Base-by-base conservation (phyloP, 1,284 basidiomycete genomes). In the Ceratobasidium sp. region DNA sequence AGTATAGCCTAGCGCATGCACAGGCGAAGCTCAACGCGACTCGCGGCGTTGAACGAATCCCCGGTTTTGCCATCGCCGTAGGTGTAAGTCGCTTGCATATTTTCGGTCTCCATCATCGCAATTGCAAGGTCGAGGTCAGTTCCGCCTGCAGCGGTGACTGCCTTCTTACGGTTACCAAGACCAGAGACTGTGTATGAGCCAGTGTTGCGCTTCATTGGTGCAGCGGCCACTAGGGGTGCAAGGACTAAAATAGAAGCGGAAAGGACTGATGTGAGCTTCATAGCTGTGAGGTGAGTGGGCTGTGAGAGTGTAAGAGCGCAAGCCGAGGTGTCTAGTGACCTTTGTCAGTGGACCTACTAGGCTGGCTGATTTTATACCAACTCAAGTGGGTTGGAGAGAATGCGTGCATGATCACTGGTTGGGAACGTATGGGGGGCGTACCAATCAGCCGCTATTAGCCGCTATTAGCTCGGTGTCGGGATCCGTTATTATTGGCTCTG, bases 31-130 rank as follows among this genome's bases (percentile, higher is more conserved):
- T n/a, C n/a, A 9, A 16, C 19, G 48, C 14, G 19, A 22, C 48
- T 16, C 24, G 24, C 54, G 29, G 54, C 24, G 29, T 56, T 31
- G 54, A 56, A 56, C 54, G 54, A 56, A 27, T 56, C 27, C 9
- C 54, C 27, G 13, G 54, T 31, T 24, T 56, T 56, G 24, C 31
- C 19, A 27, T 56, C 54, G 27, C 54, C 54, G 24, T 56, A 56
- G 31, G 54, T 31, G 27, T 56, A 56, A 31, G 24, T 56, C 14
- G 54, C 54, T 19, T 31, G 54, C 54, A 31, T 56, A 27, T 56
- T 31, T 19, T 31, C 54, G 19, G 54, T 56, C 54, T 56, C 54
- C 54, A 56, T 31, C 54, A 56, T 56, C 5, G 54, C 54, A 56
- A 31, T 56, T 16, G 54, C 27, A 16, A 56, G 27, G 24, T 56